Base-by-base conservation (phyloP, 2,329 filamentous ascomycete species). In the Hysterium pulicare region DNA sequence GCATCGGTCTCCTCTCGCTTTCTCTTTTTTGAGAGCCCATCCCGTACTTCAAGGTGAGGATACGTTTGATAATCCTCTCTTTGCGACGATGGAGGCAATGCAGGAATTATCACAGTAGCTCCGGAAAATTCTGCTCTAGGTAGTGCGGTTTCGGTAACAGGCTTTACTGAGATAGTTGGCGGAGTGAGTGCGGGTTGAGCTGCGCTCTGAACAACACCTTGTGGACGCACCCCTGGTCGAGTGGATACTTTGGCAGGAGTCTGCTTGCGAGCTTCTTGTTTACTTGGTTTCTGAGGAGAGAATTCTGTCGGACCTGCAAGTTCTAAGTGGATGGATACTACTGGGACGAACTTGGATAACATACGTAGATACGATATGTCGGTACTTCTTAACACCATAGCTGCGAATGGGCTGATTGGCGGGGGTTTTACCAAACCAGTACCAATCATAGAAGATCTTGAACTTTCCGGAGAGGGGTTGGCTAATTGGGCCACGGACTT, bases 371-470 rank as follows among this genome's bases (percentile, higher is more conserved):
- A 71, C 10, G 58, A 47, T 11, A 72, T 57, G 16, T 68, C 51
- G 4, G 65, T 68, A 22, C 56, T 57, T 19, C 69, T 70, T 33
- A 81, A 52, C 41, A 81, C 68, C 72, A 78, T 74, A 41, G 67
- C 71, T 16, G 77, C 75, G 55, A 82, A 81, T 1, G 72, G 64
- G 43, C 75, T 75, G 17, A 81, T 65, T 13, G 60, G 40, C 5
- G 54, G 50, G 11, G 54, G 46, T n/a, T 24, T 24, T 15, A 32
- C 34, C 8, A 48, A 41, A 10, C 52, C 55, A 50, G 64, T 59
- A 9, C 35, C 35, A 16, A 15, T 46, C 41, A 40, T 46, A 11
- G 33, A 50, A 4, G 42, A 41, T 15, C 8, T 62, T 31, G 31
- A 23, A 5, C 17, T 5, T 17, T 31, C 59, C n/a, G 61, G 54